Evolutionary conservation across 257 asterid genomes (phyloP), one percentile per base, ranked within the genome.

Genomic region (Petunia axillaris): DNA sequence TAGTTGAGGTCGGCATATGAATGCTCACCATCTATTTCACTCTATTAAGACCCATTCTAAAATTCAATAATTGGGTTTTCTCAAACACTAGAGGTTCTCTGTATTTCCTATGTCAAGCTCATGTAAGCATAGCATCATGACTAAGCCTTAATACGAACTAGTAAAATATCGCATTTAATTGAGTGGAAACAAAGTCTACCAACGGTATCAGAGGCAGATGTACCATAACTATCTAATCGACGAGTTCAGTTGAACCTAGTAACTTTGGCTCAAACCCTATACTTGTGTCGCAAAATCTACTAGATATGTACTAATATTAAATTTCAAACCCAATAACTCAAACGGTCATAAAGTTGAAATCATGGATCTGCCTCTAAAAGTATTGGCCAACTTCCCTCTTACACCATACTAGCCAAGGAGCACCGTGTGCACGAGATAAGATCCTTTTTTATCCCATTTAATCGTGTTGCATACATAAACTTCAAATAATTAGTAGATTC

Each of bases 1-100:
- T 73, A 73, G 63, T 73, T 73, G 77, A 3, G 59, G 58, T 50
- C 43, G 9, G 44, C 60, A 48, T 50, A 71, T 48, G 77, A 71
- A 53, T 71, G 14, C 58, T 36, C 77, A 50, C 43, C 77, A 71
- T 71, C 62, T 60, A 71, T 8, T 71, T 35, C 11, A 14, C 78
- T 73, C 36, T 50, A 36, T 50, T 50, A 48, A 35, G 77, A 50
- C 62, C 60, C 41, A 70, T 54, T 50, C 5, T 40, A 38, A 50
- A 48, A 50, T 48, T 71, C 77, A 50, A 40, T 71, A 50, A 71
- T 71, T 71, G 16, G 62, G 41, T 43, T 55, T 35, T 50, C 35
- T 48, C 44, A 25, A 71, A 71, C 44, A 71, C 13, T 71, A 36
- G 25, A 5, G n/a, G 38, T 57, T 35, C 44, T 11, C 77, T 48